Conservation (phyloP, 1,139 yeast species). For the Kodamaea alishanica region DNA sequence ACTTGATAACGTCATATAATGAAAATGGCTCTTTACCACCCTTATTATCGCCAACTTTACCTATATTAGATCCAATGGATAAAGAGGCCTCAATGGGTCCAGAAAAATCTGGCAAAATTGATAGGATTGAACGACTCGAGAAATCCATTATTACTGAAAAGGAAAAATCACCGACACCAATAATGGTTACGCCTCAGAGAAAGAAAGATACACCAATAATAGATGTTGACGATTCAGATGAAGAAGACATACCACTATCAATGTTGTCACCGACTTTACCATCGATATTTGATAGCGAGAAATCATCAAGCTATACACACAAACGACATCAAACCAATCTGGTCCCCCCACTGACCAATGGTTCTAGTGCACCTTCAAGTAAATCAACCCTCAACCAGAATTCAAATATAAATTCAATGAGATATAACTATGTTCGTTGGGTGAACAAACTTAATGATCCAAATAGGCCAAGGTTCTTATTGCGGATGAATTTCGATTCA, state of each 20-base stretch:
- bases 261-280: conserved; percentile 38
- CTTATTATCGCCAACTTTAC: conserved; percentile 41
- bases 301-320: neutral
- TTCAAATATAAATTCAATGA: neutral
- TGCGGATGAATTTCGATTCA: conserved; percentile 26
- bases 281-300: conserved; percentile 21
- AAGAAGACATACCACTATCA: conserved; percentile 27
- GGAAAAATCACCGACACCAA: conserved; percentile 3
- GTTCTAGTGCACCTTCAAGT: too few relatives aligned
- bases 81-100: too few relatives aligned
- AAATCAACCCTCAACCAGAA: neutral
- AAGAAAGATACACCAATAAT: conserved; percentile 3
- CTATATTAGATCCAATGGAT: conserved; percentile 13
- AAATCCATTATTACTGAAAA: neutral
- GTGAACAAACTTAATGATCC: conserved; percentile 28
- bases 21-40: conserved; percentile 38
- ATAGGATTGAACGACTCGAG: neutral
- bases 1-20: conserved; percentile 34
- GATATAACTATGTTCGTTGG: conserved; percentile 25
- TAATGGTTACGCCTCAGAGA: conserved; percentile 2
- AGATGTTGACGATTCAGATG: conserved; percentile 10
- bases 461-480: conserved; percentile 28
- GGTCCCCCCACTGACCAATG: neutral
- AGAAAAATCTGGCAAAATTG: too few relatives aligned
- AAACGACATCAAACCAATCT: conserved; percentile 2